Percentiles rank a stretch among this genome's conserved stretches.
Conservation (phyloP, 805 yeast species). For the Metschnikowia lunata region DNA sequence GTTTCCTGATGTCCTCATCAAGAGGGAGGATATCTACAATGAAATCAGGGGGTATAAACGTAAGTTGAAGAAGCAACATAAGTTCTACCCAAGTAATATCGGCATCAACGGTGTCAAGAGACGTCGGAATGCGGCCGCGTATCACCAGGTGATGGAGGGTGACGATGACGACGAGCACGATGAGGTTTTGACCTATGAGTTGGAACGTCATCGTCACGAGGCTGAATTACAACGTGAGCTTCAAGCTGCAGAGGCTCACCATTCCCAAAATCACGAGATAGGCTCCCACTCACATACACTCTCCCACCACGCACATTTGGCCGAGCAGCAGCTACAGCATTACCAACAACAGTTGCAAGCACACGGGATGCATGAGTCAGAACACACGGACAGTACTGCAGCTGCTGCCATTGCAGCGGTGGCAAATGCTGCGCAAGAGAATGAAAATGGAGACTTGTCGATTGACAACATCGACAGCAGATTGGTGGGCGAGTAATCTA, state of each 20-base stretch:
- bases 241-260: constrained; percentile 18
- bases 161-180: constrained; percentile 21
- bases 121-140: constrained; percentile 16
- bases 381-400: constrained; percentile 19
- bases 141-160: constrained; percentile 19
- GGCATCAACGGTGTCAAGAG: constrained; percentile 12
- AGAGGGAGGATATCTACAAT: constrained; percentile 55
- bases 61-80: constrained; percentile 40
- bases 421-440: constrained; percentile 29
- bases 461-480: constrained; percentile 44
- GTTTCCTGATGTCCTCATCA: constrained; percentile 50
- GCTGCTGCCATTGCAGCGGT: constrained; percentile 43
- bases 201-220: constrained; percentile 19
- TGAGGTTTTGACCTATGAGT: constrained; percentile 20
- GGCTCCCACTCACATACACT: constrained; percentile 16
- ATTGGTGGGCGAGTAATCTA: constrained; percentile 37
- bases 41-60: constrained; percentile 54
- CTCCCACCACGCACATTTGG: constrained; percentile 22
- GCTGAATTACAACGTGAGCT: constrained; percentile 21
- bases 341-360: constrained; percentile 26
- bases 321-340: constrained; percentile 24
- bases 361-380: constrained; percentile 22
- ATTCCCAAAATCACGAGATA: constrained; percentile 7
- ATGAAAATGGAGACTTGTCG: constrained; percentile 30
- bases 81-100: constrained; percentile 19